Percentiles rank a stretch among this genome's conserved stretches.
These are phyloP conservation scores for Suhomyces canberraensis DNA, from an alignment of 805 yeast species.

Conservation along the genomic window DNA sequence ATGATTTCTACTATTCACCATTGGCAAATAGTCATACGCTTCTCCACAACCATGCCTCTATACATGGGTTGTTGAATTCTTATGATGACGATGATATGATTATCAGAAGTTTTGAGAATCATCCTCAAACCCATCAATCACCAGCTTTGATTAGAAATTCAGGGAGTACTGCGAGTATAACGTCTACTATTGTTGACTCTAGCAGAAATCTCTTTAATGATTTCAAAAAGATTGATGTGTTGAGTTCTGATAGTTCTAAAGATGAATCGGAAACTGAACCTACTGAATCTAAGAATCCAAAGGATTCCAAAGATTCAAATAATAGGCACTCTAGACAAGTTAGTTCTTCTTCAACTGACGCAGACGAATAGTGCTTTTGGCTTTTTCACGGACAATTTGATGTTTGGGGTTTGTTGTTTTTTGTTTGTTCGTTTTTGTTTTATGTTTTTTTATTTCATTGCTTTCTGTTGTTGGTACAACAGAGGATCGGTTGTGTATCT, in stretches of 20 bases:
- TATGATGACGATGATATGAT: slow-evolving; percentile 48
- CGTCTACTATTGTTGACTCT: slow-evolving; percentile 7
- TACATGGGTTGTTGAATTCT: slow-evolving; percentile 24
- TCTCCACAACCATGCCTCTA: slow-evolving; percentile 8
- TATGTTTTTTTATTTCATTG: not conserved
- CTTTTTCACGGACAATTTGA: too few relatives aligned
- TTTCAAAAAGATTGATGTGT: slow-evolving; percentile 15
- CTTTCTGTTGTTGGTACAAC: not conserved
- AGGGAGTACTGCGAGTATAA: slow-evolving; percentile 2
- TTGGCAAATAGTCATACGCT: slow-evolving; percentile 7
- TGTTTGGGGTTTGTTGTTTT: too few relatives aligned
- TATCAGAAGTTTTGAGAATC: slow-evolving; percentile 36
- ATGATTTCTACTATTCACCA: slow-evolving; percentile 60
- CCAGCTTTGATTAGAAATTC: slow-evolving; percentile 7
- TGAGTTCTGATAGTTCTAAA: slow-evolving; percentile 3
- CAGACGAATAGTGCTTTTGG: slow-evolving; percentile 3
- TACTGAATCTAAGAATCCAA: not conserved
- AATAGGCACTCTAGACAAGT: slow-evolving; percentile 1
- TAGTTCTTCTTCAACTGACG: slow-evolving; percentile 9
- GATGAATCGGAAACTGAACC: slow-evolving; percentile 2
- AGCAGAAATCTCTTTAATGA: slow-evolving; percentile 20
- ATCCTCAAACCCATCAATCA: slow-evolving; percentile 13
- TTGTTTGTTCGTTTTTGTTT: too few relatives aligned
- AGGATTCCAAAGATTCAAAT: too few relatives aligned
- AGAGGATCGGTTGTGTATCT: not conserved